phyloP scores from a whole-genome alignment of 2,329 filamentous ascomycete genomes.

The Cladosporium cucumerinum region DNA sequence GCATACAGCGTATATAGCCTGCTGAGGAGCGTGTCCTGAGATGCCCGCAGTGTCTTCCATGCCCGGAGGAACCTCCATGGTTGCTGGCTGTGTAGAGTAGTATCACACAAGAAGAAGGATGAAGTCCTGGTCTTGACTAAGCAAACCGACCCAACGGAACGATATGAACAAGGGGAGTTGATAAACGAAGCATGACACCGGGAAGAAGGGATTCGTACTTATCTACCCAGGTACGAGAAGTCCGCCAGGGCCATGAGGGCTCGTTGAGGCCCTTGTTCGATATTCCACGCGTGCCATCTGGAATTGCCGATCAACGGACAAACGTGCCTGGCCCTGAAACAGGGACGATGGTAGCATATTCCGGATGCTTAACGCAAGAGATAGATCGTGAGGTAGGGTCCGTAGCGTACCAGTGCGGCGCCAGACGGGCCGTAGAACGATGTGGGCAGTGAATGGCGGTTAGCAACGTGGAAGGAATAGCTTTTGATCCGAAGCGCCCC shows the following conservation, averaged over 20 bases:
- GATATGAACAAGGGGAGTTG: not conserved
- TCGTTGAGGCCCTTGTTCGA: constrained; percentile 12
- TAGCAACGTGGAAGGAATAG: not conserved
- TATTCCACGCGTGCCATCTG: not conserved
- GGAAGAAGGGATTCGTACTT: not conserved
- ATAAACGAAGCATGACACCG: not conserved
- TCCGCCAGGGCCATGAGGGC: constrained; percentile 1
- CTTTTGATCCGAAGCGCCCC: not conserved
- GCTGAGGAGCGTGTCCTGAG: constrained; percentile 7
- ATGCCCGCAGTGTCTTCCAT: constrained; percentile 7
- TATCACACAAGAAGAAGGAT: not conserved
- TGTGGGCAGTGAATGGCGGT: not conserved
- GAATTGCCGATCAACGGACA: constrained; percentile 4
- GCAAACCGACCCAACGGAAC: not conserved
- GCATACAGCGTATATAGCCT: constrained; percentile 6
- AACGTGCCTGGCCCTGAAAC: constrained; percentile 10
- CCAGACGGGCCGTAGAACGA: constrained; percentile 6
- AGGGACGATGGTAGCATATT: constrained; percentile 5
- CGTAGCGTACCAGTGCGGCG: constrained; percentile 11
- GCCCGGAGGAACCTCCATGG: constrained; percentile 1
- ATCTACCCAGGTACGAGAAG: constrained; percentile 1
- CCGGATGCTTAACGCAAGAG: constrained; percentile 5
- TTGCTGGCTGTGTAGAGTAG: not conserved
- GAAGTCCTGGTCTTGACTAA: not conserved
- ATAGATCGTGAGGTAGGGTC: not conserved